Evolutionary conservation across 1,139 yeast genomes (phyloP), one percentile per base, ranked within the genome.

Genomic region (Geotrichum reessii): DNA sequence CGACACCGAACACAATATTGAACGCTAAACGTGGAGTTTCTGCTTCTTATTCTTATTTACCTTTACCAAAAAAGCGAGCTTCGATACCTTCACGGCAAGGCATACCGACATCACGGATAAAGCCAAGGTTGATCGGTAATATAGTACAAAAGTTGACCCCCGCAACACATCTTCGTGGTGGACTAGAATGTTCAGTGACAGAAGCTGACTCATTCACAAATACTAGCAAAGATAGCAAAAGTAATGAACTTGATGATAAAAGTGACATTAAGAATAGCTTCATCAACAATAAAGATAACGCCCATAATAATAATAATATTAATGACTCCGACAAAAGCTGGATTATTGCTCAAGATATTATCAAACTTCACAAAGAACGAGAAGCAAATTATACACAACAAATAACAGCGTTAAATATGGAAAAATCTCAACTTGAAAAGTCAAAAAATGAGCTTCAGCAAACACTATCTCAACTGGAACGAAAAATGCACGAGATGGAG

Each of bases 381-480:
- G 59, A 57, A 19, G 28, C 46, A 12, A 33, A 42, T 21, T 52
- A 59, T 24, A 56, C 59, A 28, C 27, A 46, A 11, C 65, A 63
- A 46, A 52, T 65, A 3, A 50, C 49, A 22, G 50, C 63, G 6
- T 57, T 64, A 21, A 59, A 58, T 58, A 63, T 64, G 11, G 66
- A 64, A 19, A 62, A 58, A 28, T 56, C 59, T 3, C 63, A 75
- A 58, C 77, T 75, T 66, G 79, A 77, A 57, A 63, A 78, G 9
- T 77, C 76, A 17, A 76, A 74, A 55, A 70, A 74, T 22, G 70
- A 70, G 21, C 58, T 70, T 14, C 67, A 70, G 25, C 72, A 69
- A 49, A 72, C 72, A 51, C 67, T 75, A 1, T 74, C 72, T 1
- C 76, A 76, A 47, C 24, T 66, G 69, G 60, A 60, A 59, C 63